Base-by-base conservation (phyloP, 495 filamentous ascomycete genomes). In the Sordaria brevicollis region DNA sequence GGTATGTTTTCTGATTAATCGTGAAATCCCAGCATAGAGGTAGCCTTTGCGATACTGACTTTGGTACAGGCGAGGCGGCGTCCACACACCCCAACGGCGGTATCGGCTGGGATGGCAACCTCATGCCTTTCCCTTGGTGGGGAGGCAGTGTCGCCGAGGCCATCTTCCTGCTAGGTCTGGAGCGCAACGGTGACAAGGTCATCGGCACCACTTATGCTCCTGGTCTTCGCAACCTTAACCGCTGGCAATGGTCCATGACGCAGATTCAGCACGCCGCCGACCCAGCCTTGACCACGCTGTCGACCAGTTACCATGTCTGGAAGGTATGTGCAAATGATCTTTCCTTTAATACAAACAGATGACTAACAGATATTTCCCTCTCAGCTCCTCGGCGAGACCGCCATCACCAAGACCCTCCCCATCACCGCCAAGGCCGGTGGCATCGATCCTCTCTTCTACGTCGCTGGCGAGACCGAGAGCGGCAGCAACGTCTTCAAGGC, bases 141-240 rank as follows among this genome's bases (percentile, higher is more conserved):
- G 84, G 83, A 68, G 87, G 86, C 41, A 83, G 84, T 49, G 86
- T 91, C 41, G 84, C 81, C 31, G 90, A 93, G 73, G 89, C 89
- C 2, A 85, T 92, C 34, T 90, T 86, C 71, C 83, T 90, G 71
- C 83, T 93, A 38, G 89, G 88, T 33, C 83, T 87, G 49, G 90
- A 93, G 78, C 82, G 89, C 29, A 92, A 92, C 75, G 82, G 84
- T 5, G 85, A 90, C 66, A 81, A 81, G 65, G 79, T 83, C 62
- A 78, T 79, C 34, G 86, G 75, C 54, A 73, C 79, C 19, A 73
- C 74, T 68, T 82, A 79, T 57, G 80, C 80, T 11, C 81, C 82
- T 9, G 75, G 78, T 3, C 70, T 83, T 49, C 76, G 80, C 57
- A 80, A 79, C 57, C 73, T 83, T 70, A 80, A 83, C 71, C 73